Percentiles rank a stretch among this genome's conserved stretches.
Conservation (phyloP, 2,329 filamentous ascomycete species). For the Rutstroemia sp. region DNA sequence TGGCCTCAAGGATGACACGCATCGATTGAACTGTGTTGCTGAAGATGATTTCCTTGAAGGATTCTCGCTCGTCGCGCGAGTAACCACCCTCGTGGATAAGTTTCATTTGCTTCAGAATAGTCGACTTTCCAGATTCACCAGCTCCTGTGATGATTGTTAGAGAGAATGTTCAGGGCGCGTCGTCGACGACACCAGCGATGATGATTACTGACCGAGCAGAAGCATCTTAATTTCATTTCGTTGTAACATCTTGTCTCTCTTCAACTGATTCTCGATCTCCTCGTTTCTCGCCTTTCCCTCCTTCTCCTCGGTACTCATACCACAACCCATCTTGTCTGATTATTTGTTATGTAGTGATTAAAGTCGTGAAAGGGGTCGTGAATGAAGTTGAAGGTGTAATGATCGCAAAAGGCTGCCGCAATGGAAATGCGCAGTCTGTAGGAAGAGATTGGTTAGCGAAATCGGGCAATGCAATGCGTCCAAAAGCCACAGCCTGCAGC, state of each 20-base stretch:
- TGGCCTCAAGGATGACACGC: slow-evolving; percentile 83
- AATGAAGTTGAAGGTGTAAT: background rate
- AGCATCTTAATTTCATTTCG: slow-evolving; percentile 99
- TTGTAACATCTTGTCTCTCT: slow-evolving; percentile 97
- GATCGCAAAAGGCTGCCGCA: slow-evolving; percentile 10
- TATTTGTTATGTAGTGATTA: slow-evolving; percentile 8
- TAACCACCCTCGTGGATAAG: slow-evolving; percentile 98
- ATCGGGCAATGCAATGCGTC: background rate
- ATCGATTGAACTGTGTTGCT: slow-evolving; percentile 92
- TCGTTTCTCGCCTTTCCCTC: slow-evolving; percentile 99
- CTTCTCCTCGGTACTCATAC: slow-evolving; percentile 99
- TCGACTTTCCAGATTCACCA: slow-evolving; percentile 96
- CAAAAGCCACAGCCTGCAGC: background rate
- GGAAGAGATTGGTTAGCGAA: slow-evolving; percentile 6
- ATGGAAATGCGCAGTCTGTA: slow-evolving; percentile 55
- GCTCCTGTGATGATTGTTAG: slow-evolving; percentile 38
- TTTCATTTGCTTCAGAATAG: slow-evolving; percentile 96
- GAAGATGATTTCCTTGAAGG: slow-evolving; percentile 94
- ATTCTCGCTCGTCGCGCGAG: slow-evolving; percentile 89
- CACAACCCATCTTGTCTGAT: slow-evolving; percentile 86
- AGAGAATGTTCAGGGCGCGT: background rate
- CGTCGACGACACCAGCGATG: background rate
- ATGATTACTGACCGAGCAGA: slow-evolving; percentile 68
- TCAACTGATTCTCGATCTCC: slow-evolving; percentile 99
- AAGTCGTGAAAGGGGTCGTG: slow-evolving; percentile 5